Base-by-base conservation (phyloP, 2,329 filamentous ascomycete genomes). In the Grosmannia serpens region DNA sequence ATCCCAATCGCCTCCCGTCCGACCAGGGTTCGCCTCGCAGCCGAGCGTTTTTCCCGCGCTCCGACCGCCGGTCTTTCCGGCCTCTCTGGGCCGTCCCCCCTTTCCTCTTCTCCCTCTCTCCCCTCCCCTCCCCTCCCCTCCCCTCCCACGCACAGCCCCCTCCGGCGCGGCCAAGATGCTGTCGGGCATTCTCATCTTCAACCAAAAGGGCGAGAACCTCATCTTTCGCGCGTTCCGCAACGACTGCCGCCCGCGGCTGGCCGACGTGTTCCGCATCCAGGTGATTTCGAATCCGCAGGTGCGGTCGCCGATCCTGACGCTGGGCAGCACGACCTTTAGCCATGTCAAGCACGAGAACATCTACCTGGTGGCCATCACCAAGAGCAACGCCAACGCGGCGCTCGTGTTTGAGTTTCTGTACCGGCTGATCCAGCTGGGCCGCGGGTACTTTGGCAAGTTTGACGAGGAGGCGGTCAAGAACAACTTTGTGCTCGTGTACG, bases 271-370 rank as follows among this genome's bases (percentile, higher is more conserved):
- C 76, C 91, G 94, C 74, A 99, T 99, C 73, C 94, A 99, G 71
- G 92, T 99, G 76, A 97, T 99, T 72, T 96, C 91, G 67, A 99
- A 99, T 72, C 87, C 94, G 57, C 91, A 96, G 73, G 94, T 99
- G 61, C 90, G 95, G 65, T 97, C 94, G 65, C 94, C 94, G 60
- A 97, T 99, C 74, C 80, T 99, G 67, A 99, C 94, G 5, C 84
- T 99, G 59, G 94, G 95, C 64, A 96, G 90, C 71, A 99, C 94
- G 59, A 99, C 95, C 53, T 99, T 99, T 74, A 96, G 91, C 78
- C 94, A 99, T 85, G 92, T 99, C 75, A 96, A 96, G 73, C 92
- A 96, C 75, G 94, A 99, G 71, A 99, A 99, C 72, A 96, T 99
- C 70, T 99, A 97, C 73, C 75, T 99, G 66, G 92, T 97, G 58